Conservation (phyloP, 2,329 filamentous ascomycete genomes). For the Ceratocystis albifundus region DNA sequence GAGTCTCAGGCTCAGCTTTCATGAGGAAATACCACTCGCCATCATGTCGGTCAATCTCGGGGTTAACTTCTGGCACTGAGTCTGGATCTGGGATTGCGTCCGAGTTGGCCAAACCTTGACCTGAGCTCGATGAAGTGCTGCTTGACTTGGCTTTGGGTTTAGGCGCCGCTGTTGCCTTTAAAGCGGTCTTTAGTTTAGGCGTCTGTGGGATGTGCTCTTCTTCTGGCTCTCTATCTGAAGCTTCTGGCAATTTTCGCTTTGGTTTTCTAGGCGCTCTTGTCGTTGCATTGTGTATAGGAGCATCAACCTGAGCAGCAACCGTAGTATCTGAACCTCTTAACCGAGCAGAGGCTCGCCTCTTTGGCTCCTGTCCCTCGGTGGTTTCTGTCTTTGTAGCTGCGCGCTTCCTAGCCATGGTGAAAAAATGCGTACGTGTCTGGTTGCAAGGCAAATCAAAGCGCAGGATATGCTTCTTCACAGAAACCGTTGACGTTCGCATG, state of each 20-base stretch:
- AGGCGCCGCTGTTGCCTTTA: not conserved
- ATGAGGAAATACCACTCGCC: constrained; percentile 59
- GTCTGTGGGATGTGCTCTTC: not conserved
- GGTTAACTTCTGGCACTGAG: constrained; percentile 32
- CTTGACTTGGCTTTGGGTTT: constrained; percentile 13
- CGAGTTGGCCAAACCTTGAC: not conserved
- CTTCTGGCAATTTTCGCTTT: not conserved
- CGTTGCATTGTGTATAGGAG: too few species aligned
- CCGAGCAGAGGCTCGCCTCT: constrained; percentile 19
- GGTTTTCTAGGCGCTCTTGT: not conserved
- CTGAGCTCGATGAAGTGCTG: not conserved
- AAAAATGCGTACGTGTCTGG: not conserved
- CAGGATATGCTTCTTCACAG: not conserved
- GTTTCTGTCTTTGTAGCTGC: constrained; percentile 9
- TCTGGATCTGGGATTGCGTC: constrained; percentile 30
- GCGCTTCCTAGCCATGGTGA: constrained; percentile 19
- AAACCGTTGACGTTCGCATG: not conserved
- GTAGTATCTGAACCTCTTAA: constrained; percentile 9
- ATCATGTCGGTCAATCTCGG: constrained; percentile 33
- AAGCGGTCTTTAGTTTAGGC: not conserved
- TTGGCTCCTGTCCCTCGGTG: constrained; percentile 15
- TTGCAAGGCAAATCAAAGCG: not conserved
- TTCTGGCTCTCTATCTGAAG: not conserved
- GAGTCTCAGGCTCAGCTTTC: constrained; percentile 80
- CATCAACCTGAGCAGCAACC: not conserved